These are phyloP conservation scores for Scortechinia acanthostroma DNA, from an alignment of 2,329 filamentous ascomycete genomes.

Conservation along the genomic window DNA sequence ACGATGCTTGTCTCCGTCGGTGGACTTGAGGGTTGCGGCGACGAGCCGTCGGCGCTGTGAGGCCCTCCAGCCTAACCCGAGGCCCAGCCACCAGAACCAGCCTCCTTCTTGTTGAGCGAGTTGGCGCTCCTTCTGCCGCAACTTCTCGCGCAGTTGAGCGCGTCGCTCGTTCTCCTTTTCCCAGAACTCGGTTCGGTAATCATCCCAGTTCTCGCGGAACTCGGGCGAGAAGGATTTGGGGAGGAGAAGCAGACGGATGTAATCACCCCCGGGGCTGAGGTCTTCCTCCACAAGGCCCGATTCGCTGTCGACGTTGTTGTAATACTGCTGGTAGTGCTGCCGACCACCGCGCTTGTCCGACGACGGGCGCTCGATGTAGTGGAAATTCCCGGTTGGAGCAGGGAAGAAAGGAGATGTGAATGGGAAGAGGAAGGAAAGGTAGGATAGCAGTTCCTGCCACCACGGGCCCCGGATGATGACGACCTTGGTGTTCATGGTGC, in stretches of 20 bases:
- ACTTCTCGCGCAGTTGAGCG: conserved; percentile 40
- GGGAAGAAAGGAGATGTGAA: conserved; percentile 25
- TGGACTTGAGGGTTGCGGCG: neutral
- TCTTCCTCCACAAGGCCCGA: conserved; percentile 47
- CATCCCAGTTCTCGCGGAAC: conserved; percentile 62
- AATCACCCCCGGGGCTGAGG: conserved; percentile 53
- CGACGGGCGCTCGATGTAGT: conserved; percentile 37
- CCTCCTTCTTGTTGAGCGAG: conserved; percentile 39
- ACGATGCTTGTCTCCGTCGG: neutral
- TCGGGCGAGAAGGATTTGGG: conserved; percentile 62
- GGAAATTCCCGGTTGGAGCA: conserved; percentile 34
- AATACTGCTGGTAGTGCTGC: conserved; percentile 1
- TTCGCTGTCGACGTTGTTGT: conserved; percentile 33
- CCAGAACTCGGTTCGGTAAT: conserved; percentile 59
- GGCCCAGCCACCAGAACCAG: conserved; percentile 43
- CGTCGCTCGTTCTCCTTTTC: conserved; percentile 58
- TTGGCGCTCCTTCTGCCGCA: conserved; percentile 40
- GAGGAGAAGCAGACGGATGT: conserved; percentile 51
- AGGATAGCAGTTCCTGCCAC: conserved; percentile 46
- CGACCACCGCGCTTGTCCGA: neutral
- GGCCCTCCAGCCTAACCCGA: neutral
- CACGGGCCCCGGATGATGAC: conserved; percentile 54
- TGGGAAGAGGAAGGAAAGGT: conserved; percentile 34
- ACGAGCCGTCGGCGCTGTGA: neutral
- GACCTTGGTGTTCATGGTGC: conserved; percentile 62